Evolutionary conservation across 2,329 filamentous ascomycete species (phyloP).

Genomic region (Cordyceps pruinosa): DNA sequence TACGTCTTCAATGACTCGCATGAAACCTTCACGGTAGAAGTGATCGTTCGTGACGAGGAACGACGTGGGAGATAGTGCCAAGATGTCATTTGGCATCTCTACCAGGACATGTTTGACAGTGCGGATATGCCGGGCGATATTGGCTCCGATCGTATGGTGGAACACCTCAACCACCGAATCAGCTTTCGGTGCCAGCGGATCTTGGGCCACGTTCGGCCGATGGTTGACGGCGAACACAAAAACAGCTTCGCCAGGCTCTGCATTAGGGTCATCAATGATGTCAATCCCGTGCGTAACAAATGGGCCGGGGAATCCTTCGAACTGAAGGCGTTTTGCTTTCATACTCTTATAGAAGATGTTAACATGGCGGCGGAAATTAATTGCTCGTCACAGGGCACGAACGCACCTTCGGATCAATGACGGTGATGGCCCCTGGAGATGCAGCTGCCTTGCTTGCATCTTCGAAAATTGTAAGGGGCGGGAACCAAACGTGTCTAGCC

Average conservation of each 20-base stretch:
- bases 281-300: constrained; percentile 57
- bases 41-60: constrained; percentile 58
- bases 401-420: constrained; percentile 47
- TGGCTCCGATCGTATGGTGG: constrained; percentile 40
- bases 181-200: constrained; percentile 29
- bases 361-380: neutral
- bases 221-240: constrained; percentile 59
- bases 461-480: constrained; percentile 35
- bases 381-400: neutral
- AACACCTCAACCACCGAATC: constrained; percentile 53
- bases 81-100: constrained; percentile 52
- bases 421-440: constrained; percentile 39
- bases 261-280: constrained; percentile 43
- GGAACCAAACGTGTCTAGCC: constrained; percentile 46
- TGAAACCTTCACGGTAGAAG: constrained; percentile 39
- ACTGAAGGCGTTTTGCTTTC: constrained; percentile 36
- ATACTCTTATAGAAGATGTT: constrained; percentile 30
- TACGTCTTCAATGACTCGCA: constrained; percentile 42
- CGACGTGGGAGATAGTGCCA: constrained; percentile 37
- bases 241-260: constrained; percentile 31
- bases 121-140: constrained; percentile 39
- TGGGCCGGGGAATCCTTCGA: constrained; percentile 44
- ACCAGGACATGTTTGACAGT: constrained; percentile 47
- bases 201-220: constrained; percentile 36
- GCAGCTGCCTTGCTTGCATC: constrained; percentile 28